Evolutionary conservation across 805 yeast genomes (phyloP), one percentile per base, ranked within the genome.

Genomic region (Cyberlindnera americana): DNA sequence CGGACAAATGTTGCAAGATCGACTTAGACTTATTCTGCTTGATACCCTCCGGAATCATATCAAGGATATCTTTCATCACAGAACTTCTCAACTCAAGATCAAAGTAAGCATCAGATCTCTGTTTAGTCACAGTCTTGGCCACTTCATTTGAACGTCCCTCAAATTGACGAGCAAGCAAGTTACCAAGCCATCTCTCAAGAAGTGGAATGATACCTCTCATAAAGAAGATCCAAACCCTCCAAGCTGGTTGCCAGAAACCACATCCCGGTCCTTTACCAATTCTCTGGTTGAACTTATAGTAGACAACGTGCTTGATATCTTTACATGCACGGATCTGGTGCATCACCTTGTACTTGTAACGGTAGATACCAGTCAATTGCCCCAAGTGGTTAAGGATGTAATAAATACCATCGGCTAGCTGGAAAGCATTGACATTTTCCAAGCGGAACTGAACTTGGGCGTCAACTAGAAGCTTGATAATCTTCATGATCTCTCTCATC

Each of bases 191-290:
- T 60, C 97, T 70, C 61, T 93, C 99, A 14, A 93, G 66, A 37
- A 93, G 62, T 0, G 99, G 99, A 18, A 89, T 82, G 14, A 81
- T 81, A 15, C 99, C 99, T 51, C 99, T 72, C 65, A 93, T 63
- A 61, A 91, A 91, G 38, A 80, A 84, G 2, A 93, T 67, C 99
- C 99, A 93, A 2, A 90, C 91, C 50, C 96, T 69, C 99, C 98
- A 93, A 1, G 96, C 86, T 0, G 99, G 99, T 57, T 93, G 98
- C 99, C 99, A 93, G 60, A 93, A 85, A 1, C 99, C 99, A 66
- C 95, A 86, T 0, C 99, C 99, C 1, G 99, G 98, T 3, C 99
- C 99, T 57, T 91, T 93, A 0, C 97, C 97, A 19, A 93, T 84
- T n/a, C 77, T 68, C 26, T 72, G 70, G 56, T 93, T 93, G 66